phyloP scores from a whole-genome alignment of 2,329 filamentous ascomycete species.

The Fusarium avenaceum region DNA sequence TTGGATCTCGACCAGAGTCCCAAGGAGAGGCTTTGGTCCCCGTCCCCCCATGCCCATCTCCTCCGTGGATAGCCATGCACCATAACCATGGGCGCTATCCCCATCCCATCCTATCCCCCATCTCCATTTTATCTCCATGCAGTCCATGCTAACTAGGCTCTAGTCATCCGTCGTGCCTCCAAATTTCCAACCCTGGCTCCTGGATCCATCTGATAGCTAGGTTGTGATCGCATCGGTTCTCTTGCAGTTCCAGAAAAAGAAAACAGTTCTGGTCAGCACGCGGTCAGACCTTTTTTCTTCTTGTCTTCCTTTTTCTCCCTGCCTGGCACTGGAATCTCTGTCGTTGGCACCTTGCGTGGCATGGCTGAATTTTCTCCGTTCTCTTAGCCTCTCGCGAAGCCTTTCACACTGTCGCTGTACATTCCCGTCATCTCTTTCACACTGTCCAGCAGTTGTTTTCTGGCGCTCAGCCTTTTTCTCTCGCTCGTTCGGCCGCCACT shows the following conservation, averaged over 20 bases:
- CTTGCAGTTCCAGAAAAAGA: slow-evolving; percentile 33
- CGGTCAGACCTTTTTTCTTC: slow-evolving; percentile 3
- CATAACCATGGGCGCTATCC: slow-evolving; percentile 22
- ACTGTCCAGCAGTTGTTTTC: slow-evolving; percentile 30
- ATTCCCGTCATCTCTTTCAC: slow-evolving; percentile 31
- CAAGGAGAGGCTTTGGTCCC: slow-evolving; percentile 9
- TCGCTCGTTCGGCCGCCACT: slow-evolving; percentile 29
- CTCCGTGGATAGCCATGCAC: not conserved
- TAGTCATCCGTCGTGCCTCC: slow-evolving; percentile 18
- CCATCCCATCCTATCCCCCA: slow-evolving; percentile 35
- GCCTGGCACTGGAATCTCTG: not conserved
- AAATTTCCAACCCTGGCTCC: slow-evolving; percentile 39
- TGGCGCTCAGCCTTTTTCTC: slow-evolving; percentile 33
- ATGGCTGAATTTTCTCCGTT: slow-evolving; percentile 20
- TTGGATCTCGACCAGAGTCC: slow-evolving; percentile 26
- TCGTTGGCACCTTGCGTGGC: slow-evolving; percentile 15
- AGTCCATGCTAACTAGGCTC: slow-evolving; percentile 14
- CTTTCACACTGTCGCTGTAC: slow-evolving; percentile 21
- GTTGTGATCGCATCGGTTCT: slow-evolving; percentile 31
- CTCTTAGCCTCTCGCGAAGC: slow-evolving; percentile 11
- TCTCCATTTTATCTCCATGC: slow-evolving; percentile 41
- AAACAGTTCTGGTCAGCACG: slow-evolving; percentile 16
- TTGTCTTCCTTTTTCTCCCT: not conserved
- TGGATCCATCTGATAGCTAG: slow-evolving; percentile 33
- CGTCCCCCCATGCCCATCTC: slow-evolving; percentile 1